A percentile compares a stretch with the other conserved stretches of the same genome.
Evolutionary conservation across 106 monocot species (phyloP).

Genomic region (Narthecium ossifragum): DNA sequence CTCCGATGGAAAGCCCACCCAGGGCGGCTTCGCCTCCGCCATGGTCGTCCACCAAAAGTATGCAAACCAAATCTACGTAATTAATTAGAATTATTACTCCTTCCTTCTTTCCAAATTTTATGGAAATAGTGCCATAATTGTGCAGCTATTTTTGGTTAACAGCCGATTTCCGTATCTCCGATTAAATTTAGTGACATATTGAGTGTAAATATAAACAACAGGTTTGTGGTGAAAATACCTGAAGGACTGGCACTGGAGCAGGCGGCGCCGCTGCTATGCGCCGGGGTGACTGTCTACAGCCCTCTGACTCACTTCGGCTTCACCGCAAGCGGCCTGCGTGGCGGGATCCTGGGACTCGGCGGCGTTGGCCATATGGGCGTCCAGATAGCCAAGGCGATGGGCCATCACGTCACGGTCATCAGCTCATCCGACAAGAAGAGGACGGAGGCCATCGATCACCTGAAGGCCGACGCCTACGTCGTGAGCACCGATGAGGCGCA

Average conservation of each 20-base stretch:
- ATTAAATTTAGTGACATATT: too few relatives aligned
- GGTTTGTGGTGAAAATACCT: slow-evolving; percentile 87
- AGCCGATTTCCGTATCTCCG: too few relatives aligned
- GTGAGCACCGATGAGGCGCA: slow-evolving; percentile 60
- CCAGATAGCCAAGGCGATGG: slow-evolving; percentile 94
- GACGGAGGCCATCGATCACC: slow-evolving; percentile 68
- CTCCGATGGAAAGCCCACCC: slow-evolving; percentile 77
- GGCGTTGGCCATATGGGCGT: slow-evolving; percentile 98
- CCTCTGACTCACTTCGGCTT: slow-evolving; percentile 75
- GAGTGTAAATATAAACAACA: too few relatives aligned
- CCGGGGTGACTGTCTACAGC: slow-evolving; percentile 94
- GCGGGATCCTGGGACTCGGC: slow-evolving; percentile 79
- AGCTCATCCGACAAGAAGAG: slow-evolving; percentile 91
- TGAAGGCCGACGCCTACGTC: slow-evolving; percentile 77
- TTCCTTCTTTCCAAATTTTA: background rate
- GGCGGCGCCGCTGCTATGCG: slow-evolving; percentile 90
- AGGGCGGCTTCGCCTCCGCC: slow-evolving; percentile 72
- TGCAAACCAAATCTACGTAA: slow-evolving; percentile 4
- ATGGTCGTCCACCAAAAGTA: slow-evolving; percentile 85
- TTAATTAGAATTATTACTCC: background rate
- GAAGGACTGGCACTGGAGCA: slow-evolving; percentile 75
- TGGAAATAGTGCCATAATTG: too few relatives aligned
- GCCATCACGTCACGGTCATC: slow-evolving; percentile 91
- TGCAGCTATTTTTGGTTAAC: too few relatives aligned
- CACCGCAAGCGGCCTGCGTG: slow-evolving; percentile 37